Evolutionary conservation across 352 stramenopile species (phyloP).

Genomic region (Globisporangium orthogonon): DNA sequence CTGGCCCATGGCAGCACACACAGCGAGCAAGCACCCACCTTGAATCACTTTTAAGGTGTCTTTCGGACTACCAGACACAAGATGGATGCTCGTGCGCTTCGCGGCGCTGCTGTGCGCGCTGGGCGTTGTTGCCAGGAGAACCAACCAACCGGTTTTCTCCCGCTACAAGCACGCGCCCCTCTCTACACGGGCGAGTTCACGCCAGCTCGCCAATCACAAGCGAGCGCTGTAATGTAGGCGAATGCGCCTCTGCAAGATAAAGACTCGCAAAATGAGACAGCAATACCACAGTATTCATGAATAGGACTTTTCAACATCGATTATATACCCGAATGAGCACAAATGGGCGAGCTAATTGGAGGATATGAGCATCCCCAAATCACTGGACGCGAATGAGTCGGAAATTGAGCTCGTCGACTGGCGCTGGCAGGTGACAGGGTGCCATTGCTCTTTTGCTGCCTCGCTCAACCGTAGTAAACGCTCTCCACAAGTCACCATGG

Average conservation of each 20-base stretch:
- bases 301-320: no score
- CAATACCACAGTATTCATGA: no score
- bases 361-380: not conserved
- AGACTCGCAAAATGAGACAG: no score
- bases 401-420: not conserved
- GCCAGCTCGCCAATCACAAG: slow-evolving; percentile 13
- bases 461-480: slow-evolving; percentile 23
- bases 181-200: slow-evolving; percentile 32
- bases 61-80: slow-evolving; percentile 89
- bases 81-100: slow-evolving; percentile 31
- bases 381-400: not conserved
- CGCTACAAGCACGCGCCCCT: slow-evolving; percentile 6
- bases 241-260: no score
- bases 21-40: slow-evolving; percentile 34
- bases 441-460: slow-evolving; percentile 21
- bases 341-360: no score
- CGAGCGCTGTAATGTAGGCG: not conserved
- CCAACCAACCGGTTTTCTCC: slow-evolving; percentile 33
- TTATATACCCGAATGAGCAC: no score
- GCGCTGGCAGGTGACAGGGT: not conserved
- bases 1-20: not conserved
- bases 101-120: not conserved
- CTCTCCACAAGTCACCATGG: slow-evolving; percentile 30
- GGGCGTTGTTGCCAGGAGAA: slow-evolving; percentile 11
- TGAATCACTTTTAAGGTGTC: slow-evolving; percentile 91